These are phyloP conservation scores for Leptodermis oblonga DNA, from an alignment of 257 asterid genomes.

Conservation along the genomic window DNA sequence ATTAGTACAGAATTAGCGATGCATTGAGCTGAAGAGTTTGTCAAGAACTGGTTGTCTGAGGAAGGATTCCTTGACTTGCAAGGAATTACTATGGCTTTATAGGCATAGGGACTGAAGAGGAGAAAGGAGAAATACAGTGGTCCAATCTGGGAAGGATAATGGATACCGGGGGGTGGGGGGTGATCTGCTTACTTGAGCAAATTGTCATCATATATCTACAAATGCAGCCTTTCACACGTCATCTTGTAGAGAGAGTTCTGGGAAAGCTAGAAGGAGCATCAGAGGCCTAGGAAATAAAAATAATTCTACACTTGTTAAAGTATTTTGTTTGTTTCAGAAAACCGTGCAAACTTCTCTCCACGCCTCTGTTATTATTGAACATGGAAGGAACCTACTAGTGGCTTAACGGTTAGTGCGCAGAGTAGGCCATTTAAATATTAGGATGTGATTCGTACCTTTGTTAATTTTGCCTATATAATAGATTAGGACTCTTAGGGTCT, in stretches of 20 bases:
- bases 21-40: not conserved
- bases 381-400: too few species aligned
- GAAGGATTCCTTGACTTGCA: slow-evolving; percentile 29
- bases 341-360: slow-evolving; percentile 7
- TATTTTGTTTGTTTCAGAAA: not conserved
- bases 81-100: slow-evolving; percentile 19
- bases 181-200: slow-evolving; percentile 10
- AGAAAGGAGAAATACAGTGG: slow-evolving; percentile 13
- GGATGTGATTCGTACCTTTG: too few species aligned
- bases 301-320: too few species aligned
- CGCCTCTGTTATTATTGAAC: too few species aligned
- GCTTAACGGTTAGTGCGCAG: not conserved
- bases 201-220: slow-evolving; percentile 3
- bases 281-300: not conserved
- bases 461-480: too few species aligned
- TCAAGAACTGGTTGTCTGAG: slow-evolving; percentile 6
- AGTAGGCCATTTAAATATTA: too few species aligned
- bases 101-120: not conserved
- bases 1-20: too few species aligned
- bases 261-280: not conserved
- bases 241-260: not conserved
- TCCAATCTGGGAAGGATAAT: slow-evolving; percentile 4
- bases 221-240: slow-evolving; percentile 1
- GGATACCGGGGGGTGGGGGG: not conserved
- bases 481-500: too few species aligned